Percentiles rank a stretch among this genome's conserved stretches.
Evolutionary conservation across 2,329 filamentous ascomycete genomes (phyloP).

Genomic region (Nemania serpens): DNA sequence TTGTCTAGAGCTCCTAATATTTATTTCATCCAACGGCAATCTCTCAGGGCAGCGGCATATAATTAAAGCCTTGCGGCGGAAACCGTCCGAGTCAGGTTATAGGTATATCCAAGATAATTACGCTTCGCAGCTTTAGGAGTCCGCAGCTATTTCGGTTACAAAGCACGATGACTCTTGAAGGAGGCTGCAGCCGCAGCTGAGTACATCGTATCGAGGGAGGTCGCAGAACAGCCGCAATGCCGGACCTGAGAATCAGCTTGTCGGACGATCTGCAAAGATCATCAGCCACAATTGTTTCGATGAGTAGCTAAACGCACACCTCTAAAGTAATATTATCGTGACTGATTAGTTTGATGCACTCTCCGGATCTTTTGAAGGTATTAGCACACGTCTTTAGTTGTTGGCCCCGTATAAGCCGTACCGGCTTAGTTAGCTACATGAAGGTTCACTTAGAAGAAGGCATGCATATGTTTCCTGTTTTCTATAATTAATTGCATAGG

Average conservation of each 20-base stretch:
- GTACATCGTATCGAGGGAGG: neutral
- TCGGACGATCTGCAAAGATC: neutral
- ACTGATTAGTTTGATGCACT: no score
- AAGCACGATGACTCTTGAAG: neutral
- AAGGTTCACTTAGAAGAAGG: no score
- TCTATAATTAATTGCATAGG: no score
- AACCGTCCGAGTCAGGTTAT: neutral
- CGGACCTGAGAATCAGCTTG: neutral
- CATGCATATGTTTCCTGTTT: no score
- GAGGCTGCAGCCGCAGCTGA: conserved; percentile 1
- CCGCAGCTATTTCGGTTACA: neutral
- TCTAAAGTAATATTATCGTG: no score
- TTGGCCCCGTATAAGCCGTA: no score
- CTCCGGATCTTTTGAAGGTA: no score
- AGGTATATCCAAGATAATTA: neutral
- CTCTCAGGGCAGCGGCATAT: neutral
- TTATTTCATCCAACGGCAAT: neutral
- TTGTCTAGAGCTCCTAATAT: neutral
- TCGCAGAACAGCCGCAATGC: neutral
- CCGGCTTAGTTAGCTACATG: no score
- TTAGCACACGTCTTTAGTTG: no score
- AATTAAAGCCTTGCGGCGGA: neutral
- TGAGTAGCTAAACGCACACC: conserved; percentile 3
- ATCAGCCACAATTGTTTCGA: conserved; percentile 5
- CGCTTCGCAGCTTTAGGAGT: neutral